Base-by-base conservation (phyloP, 805 yeast species). In the Schizosaccharomyces cryophilus region DNA sequence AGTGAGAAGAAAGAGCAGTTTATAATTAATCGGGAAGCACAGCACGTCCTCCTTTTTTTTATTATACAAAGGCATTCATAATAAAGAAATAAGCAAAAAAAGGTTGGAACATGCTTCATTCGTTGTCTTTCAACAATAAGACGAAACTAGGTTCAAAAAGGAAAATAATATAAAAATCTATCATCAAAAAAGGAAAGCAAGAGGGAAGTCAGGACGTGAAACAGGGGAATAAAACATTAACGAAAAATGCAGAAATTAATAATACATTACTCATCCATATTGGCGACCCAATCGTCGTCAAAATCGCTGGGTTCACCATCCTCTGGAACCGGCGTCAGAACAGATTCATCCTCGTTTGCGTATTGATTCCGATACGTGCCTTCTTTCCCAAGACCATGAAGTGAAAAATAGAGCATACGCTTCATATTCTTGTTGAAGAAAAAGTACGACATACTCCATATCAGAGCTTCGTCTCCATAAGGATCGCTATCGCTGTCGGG, bases 351-450 rank as follows among this genome's bases (percentile, higher is more conserved):
- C 3, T 56, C 60, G 35, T 30, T 30, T 9, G 24, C 40, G 19
- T 54, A 31, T 4, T 26, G 60, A 19, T n/a, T 30, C 3, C n/a
- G 47, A 40, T 24, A 38, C 42, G 38, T n/a, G 60, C 19, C 42
- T 17, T 26, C 42, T 24, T 26, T 38, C 64, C 79, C 68, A 67
- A 69, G 68, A 61, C 84, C 83, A 61, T 81, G 81, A 64, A 93
- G 73, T 66, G 86, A 85, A 19, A 93, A 70, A 69, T 84, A 90
- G 1, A 95, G 87, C 2, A 93, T 97, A 64, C 97, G 79, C 73
- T 90, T 90, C 73, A 85, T 80, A 68, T 86, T 84, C 72, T 87
- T 90, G 73, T 88, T 93, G 73, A 85, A 88, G 56, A 90, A 80
- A 70, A 93, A 93, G 84, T 94, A 90, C 78, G 87, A 86, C 69